Conservation (phyloP, 2,329 filamentous ascomycete species). For the Ceratocystiopsis brevicomis region DNA sequence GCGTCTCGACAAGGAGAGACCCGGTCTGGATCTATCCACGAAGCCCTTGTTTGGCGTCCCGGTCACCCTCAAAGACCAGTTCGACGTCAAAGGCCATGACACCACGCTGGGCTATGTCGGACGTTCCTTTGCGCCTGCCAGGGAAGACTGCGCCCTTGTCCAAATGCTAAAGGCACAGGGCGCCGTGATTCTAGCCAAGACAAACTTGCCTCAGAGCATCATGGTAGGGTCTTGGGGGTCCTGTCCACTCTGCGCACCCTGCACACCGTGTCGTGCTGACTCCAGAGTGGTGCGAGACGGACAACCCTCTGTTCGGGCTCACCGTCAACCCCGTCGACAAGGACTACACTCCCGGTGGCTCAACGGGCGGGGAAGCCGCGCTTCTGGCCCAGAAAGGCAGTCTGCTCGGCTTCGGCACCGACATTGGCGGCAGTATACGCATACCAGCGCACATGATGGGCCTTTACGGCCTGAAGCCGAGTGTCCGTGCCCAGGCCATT, state of each 20-base stretch:
- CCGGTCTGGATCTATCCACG: constrained; percentile 5
- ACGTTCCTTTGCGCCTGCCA: constrained; percentile 2
- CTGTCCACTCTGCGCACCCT: too few relatives aligned
- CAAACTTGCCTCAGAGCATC: constrained; percentile 14
- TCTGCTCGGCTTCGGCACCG: constrained; percentile 27
- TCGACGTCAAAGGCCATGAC: constrained; percentile 5
- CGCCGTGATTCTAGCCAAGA: constrained; percentile 13
- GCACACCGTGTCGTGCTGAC: not conserved
- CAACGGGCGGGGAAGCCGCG: constrained; percentile 20
- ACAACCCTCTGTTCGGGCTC: constrained; percentile 18
- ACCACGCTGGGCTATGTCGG: constrained; percentile 18
- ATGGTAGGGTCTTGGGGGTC: constrained; percentile 2
- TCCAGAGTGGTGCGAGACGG: constrained; percentile 14
- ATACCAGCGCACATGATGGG: constrained; percentile 17
- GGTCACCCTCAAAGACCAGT: constrained; percentile 16
- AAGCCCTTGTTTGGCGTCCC: constrained; percentile 26
- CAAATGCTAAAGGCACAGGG: constrained; percentile 13
- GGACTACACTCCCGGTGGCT: constrained; percentile 17
- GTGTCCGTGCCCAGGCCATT: constrained; percentile 3
- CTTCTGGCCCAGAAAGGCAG: constrained; percentile 18
- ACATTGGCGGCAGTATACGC: constrained; percentile 14
- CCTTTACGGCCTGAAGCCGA: constrained; percentile 16
- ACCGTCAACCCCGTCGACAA: constrained; percentile 18
- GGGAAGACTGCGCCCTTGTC: constrained; percentile 5
- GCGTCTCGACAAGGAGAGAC: constrained; percentile 14